Conservation (phyloP, 495 filamentous ascomycete species). For the Talaromyces thailandensis region DNA sequence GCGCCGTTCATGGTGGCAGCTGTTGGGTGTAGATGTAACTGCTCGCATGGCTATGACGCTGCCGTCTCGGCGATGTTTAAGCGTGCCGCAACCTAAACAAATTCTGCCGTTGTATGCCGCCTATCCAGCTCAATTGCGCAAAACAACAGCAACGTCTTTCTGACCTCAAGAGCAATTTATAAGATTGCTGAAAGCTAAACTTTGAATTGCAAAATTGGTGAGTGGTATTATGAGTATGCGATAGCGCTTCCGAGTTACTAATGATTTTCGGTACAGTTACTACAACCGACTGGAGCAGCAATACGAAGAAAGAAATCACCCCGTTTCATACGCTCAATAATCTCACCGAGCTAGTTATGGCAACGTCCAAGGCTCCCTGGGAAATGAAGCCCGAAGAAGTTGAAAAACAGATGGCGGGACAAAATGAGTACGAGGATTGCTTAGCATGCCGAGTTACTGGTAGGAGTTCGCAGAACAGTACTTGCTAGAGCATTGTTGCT, state of each 20-base stretch:
- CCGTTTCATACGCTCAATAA: neutral
- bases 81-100: slow-evolving; percentile 8
- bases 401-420: slow-evolving; percentile 43
- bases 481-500: neutral
- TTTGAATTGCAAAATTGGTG: neutral
- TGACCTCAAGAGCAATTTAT: slow-evolving; percentile 3
- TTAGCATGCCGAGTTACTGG: slow-evolving; percentile 58
- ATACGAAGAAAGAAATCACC: neutral
- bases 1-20: slow-evolving; percentile 60
- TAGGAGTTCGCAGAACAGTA: slow-evolving; percentile 14
- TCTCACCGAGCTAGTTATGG: slow-evolving; percentile 9
- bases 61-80: neutral
- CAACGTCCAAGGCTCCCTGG: slow-evolving; percentile 16
- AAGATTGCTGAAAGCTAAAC: neutral
- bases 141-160: slow-evolving; percentile 12
- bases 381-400: slow-evolving; percentile 25
- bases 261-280: neutral
- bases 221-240: neutral
- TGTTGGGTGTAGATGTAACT: neutral
- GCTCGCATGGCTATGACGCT: slow-evolving; percentile 12
- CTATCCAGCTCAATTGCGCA: neutral
- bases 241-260: neutral
- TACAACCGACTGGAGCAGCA: neutral
- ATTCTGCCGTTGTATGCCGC: slow-evolving; percentile 32
- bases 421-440: slow-evolving; percentile 62